phyloP scores from a whole-genome alignment of 257 asterid species.

The Nicotiana otophora region DNA sequence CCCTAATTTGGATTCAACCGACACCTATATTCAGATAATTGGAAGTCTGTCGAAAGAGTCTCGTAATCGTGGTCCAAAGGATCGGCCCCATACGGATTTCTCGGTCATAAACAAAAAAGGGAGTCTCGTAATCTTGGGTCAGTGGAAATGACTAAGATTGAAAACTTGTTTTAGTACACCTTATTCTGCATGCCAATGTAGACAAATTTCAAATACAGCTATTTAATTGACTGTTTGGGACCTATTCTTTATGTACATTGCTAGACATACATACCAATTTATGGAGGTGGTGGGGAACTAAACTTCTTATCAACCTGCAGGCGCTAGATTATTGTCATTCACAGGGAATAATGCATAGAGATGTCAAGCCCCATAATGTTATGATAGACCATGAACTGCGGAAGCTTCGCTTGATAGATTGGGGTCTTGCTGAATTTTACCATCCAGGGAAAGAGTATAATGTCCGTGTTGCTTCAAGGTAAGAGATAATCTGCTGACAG shows the following conservation, averaged over 20 bases:
- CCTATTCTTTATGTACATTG: neutral
- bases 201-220: neutral
- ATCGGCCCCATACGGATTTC: too few species aligned
- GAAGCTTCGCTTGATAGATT: constrained; percentile 43
- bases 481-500: neutral
- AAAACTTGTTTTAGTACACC: neutral
- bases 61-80: too few species aligned
- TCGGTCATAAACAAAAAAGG: too few species aligned
- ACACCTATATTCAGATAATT: neutral
- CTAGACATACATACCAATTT: neutral
- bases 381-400: constrained; percentile 49
- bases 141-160: neutral
- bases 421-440: constrained; percentile 54
- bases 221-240: neutral
- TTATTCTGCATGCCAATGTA: neutral
- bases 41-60: neutral
- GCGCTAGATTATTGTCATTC: constrained; percentile 48
- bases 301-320: constrained; percentile 21
- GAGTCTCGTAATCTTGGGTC: too few species aligned
- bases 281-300: neutral
- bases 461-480: constrained; percentile 52
- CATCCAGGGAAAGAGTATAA: constrained; percentile 44
- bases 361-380: constrained; percentile 45
- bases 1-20: neutral
- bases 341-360: constrained; percentile 51